Evolutionary conservation across 2,329 filamentous ascomycete genomes (phyloP).

Genomic region (Exutisphaerella laricina): DNA sequence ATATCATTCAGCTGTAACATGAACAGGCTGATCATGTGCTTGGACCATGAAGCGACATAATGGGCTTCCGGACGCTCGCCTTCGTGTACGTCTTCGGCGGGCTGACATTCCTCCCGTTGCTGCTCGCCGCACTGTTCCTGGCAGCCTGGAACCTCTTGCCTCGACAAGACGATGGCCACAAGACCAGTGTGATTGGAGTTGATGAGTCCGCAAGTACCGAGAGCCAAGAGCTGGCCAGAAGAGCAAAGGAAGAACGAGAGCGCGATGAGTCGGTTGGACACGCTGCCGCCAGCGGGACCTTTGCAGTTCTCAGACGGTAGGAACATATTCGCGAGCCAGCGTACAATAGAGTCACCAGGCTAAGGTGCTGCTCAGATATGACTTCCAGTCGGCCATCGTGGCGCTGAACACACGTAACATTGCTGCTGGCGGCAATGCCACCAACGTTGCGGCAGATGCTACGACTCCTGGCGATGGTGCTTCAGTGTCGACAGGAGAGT

Average conservation of each 20-base stretch:
- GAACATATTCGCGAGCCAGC: too few relatives aligned
- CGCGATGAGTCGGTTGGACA: slow-evolving; percentile 14
- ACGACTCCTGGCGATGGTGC: slow-evolving; percentile 1
- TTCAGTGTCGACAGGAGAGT: slow-evolving; percentile 62
- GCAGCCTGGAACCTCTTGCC: slow-evolving; percentile 63
- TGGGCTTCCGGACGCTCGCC: slow-evolving; percentile 52
- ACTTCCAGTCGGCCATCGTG: slow-evolving; percentile 28
- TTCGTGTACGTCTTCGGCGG: slow-evolving; percentile 79
- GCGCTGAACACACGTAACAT: slow-evolving; percentile 25
- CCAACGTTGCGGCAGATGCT: slow-evolving; percentile 1
- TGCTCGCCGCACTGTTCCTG: slow-evolving; percentile 56
- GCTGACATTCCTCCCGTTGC: slow-evolving; percentile 75
- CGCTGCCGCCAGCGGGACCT: slow-evolving; percentile 28
- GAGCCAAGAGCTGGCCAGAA: slow-evolving; percentile 6
- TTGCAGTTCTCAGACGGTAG: slow-evolving; percentile 30
- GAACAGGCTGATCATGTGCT: neutral
- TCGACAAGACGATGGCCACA: slow-evolving; percentile 1
- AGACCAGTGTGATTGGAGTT: slow-evolving; percentile 5
- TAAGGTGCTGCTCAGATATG: too few relatives aligned
- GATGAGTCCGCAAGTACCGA: neutral
- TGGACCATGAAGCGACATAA: slow-evolving; percentile 17
- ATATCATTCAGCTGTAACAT: too few relatives aligned
- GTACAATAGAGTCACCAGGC: too few relatives aligned
- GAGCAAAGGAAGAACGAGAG: slow-evolving; percentile 9
- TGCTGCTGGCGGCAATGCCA: slow-evolving; percentile 7